These are phyloP conservation scores for Rubia balearica DNA, from an alignment of 305 asterid species.

Conservation along the genomic window DNA sequence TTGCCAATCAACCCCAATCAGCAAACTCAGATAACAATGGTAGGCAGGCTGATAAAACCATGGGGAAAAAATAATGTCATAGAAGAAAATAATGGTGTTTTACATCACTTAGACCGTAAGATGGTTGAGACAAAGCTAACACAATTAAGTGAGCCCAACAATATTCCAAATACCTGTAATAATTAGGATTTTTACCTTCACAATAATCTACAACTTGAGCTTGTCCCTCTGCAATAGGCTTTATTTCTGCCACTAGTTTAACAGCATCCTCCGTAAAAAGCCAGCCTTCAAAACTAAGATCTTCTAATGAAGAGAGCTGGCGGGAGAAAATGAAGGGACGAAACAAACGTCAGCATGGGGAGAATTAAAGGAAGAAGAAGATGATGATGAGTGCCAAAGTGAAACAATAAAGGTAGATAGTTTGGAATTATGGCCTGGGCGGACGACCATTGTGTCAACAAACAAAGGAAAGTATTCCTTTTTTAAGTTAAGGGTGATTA, in stretches of 20 bases:
- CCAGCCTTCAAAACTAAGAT: conserved; percentile 60
- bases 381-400: too few species aligned
- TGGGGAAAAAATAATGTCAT: background rate
- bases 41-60: background rate
- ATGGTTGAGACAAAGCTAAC: background rate
- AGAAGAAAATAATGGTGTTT: background rate
- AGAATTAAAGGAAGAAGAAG: too few species aligned
- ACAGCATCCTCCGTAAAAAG: conserved; percentile 54
- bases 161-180: conserved; percentile 58
- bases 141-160: background rate
- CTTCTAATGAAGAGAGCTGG: conserved; percentile 20
- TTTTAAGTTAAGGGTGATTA: too few species aligned
- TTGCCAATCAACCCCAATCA: background rate
- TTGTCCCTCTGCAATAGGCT: conserved; percentile 85
- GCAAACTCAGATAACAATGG: background rate
- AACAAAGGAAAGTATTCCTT: too few species aligned
- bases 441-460: too few species aligned
- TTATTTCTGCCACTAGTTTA: conserved; percentile 82
- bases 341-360: too few species aligned
- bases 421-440: too few species aligned
- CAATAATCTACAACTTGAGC: conserved; percentile 92
- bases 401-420: too few species aligned
- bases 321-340: too few species aligned
- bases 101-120: background rate
- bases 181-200: conserved; percentile 76